These are phyloP conservation scores for Xylariomycetidae sp. DNA, from an alignment of 2,329 filamentous ascomycete species.

Conservation along the genomic window DNA sequence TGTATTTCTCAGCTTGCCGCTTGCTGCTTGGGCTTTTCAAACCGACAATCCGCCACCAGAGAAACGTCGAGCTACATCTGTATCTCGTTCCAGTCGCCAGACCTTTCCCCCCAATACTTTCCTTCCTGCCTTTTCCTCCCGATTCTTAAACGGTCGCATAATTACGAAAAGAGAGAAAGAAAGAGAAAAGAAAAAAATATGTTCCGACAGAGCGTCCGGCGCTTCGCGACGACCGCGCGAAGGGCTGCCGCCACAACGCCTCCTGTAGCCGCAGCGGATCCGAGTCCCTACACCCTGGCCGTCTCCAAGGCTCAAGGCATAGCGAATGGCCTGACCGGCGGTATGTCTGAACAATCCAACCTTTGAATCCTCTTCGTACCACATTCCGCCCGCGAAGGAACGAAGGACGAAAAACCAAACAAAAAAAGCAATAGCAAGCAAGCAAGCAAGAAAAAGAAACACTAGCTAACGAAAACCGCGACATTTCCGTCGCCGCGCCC, in stretches of 20 bases:
- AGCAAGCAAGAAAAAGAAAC: too few species aligned
- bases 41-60: too few species aligned
- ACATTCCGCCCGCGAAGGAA: too few species aligned
- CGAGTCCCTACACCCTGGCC: slow-evolving; percentile 59
- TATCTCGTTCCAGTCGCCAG: too few species aligned
- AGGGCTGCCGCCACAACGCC: slow-evolving; percentile 40
- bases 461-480: slow-evolving; percentile 1
- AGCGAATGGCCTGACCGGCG: slow-evolving; percentile 74
- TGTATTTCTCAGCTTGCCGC: too few species aligned
- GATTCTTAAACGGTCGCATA: background rate
- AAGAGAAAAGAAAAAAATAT: slow-evolving; percentile 37
- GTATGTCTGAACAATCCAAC: slow-evolving; percentile 55
- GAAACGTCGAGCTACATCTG: too few species aligned
- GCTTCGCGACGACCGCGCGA: slow-evolving; percentile 60
- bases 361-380: too few species aligned
- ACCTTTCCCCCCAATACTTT: too few species aligned
- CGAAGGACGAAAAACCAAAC: too few species aligned
- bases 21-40: too few species aligned
- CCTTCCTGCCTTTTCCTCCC: background rate
- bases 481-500: background rate
- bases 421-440: too few species aligned
- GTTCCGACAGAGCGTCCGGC: slow-evolving; percentile 65
- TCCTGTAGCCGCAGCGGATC: slow-evolving; percentile 32
- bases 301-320: slow-evolving; percentile 78
- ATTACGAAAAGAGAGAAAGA: background rate